These are phyloP conservation scores for Kalaharituber pfeilii DNA, from an alignment of 2,329 filamentous ascomycete species.

Conservation along the genomic window DNA sequence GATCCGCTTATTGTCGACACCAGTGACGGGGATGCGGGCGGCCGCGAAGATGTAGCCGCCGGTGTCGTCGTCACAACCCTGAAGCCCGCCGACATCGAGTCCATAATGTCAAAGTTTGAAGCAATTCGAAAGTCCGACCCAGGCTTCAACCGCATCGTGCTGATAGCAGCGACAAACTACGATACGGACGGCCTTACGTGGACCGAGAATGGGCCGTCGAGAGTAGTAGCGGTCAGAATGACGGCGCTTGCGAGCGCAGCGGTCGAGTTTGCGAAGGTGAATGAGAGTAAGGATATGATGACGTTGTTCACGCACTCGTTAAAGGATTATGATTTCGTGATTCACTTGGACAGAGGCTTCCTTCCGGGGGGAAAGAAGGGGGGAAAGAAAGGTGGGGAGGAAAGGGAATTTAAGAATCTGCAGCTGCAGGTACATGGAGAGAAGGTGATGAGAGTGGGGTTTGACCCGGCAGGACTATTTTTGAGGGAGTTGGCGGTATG, in stretches of 20 bases:
- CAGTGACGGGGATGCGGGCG: conserved; percentile 24
- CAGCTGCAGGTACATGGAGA: no score
- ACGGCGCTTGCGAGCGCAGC: conserved; percentile 65
- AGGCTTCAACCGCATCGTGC: conserved; percentile 61
- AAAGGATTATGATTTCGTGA: conserved; percentile 68
- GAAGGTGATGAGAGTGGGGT: no score
- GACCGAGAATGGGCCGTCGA: conserved; percentile 56
- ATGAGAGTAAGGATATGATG: conserved; percentile 34
- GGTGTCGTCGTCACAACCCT: conserved; percentile 31
- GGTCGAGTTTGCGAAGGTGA: conserved; percentile 40
- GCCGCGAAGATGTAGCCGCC: not conserved
- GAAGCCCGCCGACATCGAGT: conserved; percentile 40
- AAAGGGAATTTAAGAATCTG: conserved; percentile 36
- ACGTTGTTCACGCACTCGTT: conserved; percentile 56
- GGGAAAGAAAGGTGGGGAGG: conserved; percentile 15
- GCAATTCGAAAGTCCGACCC: conserved; percentile 81
- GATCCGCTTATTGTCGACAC: conserved; percentile 70
- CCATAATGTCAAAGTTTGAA: conserved; percentile 54
- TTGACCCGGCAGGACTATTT: conserved; percentile 45
- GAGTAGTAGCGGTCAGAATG: conserved; percentile 70
- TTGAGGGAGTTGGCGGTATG: conserved; percentile 42
- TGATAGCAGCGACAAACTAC: conserved; percentile 66
- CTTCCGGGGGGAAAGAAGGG: conserved; percentile 29
- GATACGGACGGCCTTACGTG: conserved; percentile 65
- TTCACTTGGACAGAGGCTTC: conserved; percentile 47